These are phyloP conservation scores for Globisporangium recalcitrans DNA, from an alignment of 352 stramenopile genomes.

Conservation along the genomic window DNA sequence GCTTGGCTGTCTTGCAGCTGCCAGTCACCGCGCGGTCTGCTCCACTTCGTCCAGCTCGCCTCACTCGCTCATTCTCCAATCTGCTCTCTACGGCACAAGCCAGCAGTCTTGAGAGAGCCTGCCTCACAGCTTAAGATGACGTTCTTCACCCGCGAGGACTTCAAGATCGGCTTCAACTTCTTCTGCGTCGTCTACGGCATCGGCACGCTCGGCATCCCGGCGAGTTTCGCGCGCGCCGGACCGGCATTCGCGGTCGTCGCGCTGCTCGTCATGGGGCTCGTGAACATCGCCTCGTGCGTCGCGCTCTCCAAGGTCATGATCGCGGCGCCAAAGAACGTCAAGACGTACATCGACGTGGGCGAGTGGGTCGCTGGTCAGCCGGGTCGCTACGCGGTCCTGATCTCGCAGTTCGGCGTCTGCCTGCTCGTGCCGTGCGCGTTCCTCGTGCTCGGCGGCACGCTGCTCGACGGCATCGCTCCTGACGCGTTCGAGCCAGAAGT, in stretches of 20 bases:
- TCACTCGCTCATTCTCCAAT: constrained; percentile 7
- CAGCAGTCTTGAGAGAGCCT: too few relatives aligned
- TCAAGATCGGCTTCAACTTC: constrained; percentile 63
- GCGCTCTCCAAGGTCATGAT: constrained; percentile 55
- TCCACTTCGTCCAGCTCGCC: not conserved
- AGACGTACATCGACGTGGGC: constrained; percentile 57
- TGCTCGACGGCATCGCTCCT: constrained; percentile 47
- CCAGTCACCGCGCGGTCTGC: not conserved
- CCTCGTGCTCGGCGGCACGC: constrained; percentile 55
- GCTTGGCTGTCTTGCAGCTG: not conserved
- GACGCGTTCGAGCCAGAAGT: constrained; percentile 38
- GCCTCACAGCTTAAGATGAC: too few relatives aligned
- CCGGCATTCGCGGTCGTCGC: constrained; percentile 38
- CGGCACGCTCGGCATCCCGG: constrained; percentile 53
- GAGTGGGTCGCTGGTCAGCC: constrained; percentile 45
- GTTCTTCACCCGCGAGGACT: constrained; percentile 54
- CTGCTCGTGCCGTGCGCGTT: constrained; percentile 49
- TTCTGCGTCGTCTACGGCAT: constrained; percentile 67
- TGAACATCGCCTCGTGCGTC: constrained; percentile 57
- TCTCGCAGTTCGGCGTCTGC: constrained; percentile 54
- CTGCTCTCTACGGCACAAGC: constrained; percentile 4
- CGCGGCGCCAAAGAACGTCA: constrained; percentile 48
- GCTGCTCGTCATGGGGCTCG: constrained; percentile 53
- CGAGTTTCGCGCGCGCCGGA: constrained; percentile 57
- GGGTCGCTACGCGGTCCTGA: constrained; percentile 48